Percentiles rank a stretch among this genome's conserved stretches.
These are phyloP conservation scores for Candida nonsorbophila DNA, from an alignment of 805 yeast species.

Conservation along the genomic window DNA sequence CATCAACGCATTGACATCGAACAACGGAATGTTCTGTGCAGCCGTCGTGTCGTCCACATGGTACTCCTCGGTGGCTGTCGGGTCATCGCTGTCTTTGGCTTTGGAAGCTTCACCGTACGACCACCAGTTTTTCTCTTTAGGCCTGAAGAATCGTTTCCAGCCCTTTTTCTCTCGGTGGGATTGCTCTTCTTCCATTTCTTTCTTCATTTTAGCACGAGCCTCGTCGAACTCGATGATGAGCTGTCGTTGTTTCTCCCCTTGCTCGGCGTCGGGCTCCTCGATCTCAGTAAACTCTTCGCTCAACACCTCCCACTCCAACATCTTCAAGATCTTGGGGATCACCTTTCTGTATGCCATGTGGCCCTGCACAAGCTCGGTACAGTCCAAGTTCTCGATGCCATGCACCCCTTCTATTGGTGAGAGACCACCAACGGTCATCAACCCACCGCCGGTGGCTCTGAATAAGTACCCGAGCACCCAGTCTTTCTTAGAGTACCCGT, in stretches of 20 bases:
- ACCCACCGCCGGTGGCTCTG: slow-evolving; percentile 93
- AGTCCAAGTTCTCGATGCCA: slow-evolving; percentile 79
- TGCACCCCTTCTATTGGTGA: slow-evolving; percentile 61
- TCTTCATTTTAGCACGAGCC: slow-evolving; percentile 60
- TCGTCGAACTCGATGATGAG: slow-evolving; percentile 82
- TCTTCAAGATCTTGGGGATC: slow-evolving; percentile 74
- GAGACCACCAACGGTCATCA: slow-evolving; percentile 86
- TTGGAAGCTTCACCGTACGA: slow-evolving; percentile 30
- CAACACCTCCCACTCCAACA: slow-evolving; percentile 72
- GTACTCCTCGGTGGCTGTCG: slow-evolving; percentile 9
- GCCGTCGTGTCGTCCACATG: slow-evolving; percentile 19
- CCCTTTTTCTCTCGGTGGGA: slow-evolving; percentile 28
- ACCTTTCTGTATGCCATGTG: slow-evolving; percentile 97
- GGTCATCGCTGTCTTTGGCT: slow-evolving; percentile 7
- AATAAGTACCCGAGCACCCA: slow-evolving; percentile 95
- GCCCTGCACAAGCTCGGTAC: slow-evolving; percentile 83
- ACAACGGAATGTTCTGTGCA: slow-evolving; percentile 22
- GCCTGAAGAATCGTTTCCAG: slow-evolving; percentile 47
- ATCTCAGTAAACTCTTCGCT: slow-evolving; percentile 92
- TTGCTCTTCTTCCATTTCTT: slow-evolving; percentile 25
- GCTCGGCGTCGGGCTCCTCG: slow-evolving; percentile 92
- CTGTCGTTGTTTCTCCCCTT: slow-evolving; percentile 75
- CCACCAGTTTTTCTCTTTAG: slow-evolving; percentile 56
- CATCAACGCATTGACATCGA: slow-evolving; percentile 41
- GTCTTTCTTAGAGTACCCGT: slow-evolving; percentile 87